Conservation (phyloP, 768 basidiomycete species). For the Glaciozyma antarctica region DNA sequence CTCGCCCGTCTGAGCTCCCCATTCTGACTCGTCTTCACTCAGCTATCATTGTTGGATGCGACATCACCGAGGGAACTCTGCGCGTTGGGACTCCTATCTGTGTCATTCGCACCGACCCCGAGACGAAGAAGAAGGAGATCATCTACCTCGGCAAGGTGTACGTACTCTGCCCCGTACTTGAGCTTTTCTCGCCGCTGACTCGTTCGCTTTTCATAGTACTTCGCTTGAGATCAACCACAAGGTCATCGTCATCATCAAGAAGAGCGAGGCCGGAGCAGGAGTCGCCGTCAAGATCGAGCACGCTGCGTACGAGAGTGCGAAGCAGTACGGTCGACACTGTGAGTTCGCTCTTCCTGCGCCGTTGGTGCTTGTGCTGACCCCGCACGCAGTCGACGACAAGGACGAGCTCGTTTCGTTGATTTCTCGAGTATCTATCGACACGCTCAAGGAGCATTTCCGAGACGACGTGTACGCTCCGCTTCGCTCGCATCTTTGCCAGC, state of each 20-base stretch:
- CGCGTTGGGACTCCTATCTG: conserved; percentile 89
- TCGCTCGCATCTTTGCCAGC: not conserved
- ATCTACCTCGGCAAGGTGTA: conserved; percentile 91
- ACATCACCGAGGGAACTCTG: conserved; percentile 84
- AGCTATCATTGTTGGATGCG: conserved; percentile 81
- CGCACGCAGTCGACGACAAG: conserved; percentile 53
- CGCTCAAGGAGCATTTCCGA: conserved; percentile 63
- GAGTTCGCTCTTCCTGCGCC: conserved; percentile 39
- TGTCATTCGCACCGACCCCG: conserved; percentile 83
- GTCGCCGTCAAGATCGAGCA: conserved; percentile 98
- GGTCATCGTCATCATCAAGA: conserved; percentile 76
- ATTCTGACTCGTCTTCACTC: not conserved
- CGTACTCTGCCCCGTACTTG: conserved; percentile 37
- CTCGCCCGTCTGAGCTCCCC: not conserved
- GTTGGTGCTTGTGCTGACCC: not conserved
- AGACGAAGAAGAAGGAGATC: conserved; percentile 79
- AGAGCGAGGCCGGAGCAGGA: conserved; percentile 85
- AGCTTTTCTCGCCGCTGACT: not conserved
- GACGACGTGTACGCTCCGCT: conserved; percentile 7
- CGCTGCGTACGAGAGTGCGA: conserved; percentile 86
- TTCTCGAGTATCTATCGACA: conserved; percentile 86
- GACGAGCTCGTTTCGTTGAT: conserved; percentile 87
- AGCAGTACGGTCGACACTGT: conserved; percentile 92
- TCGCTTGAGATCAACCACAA: conserved; percentile 98
- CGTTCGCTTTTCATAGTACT: conserved; percentile 49